phyloP scores from a whole-genome alignment of 495 filamentous ascomycete species.

The Aspergillus sclerotiicarbonarius region DNA sequence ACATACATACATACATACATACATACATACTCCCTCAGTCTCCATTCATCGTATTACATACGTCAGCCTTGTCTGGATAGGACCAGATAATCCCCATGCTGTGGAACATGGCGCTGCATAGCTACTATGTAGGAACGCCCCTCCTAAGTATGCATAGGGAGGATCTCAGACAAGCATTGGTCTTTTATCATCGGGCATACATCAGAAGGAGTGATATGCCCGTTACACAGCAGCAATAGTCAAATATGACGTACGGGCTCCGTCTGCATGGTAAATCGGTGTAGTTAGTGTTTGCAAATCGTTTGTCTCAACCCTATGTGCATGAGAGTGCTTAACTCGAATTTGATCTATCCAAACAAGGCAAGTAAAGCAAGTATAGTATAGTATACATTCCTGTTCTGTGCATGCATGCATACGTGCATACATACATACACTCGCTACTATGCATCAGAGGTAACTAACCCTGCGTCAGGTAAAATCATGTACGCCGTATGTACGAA shows the following conservation, averaged over 20 bases:
- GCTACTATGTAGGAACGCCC: background rate
- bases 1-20: no score
- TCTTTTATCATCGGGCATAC: background rate
- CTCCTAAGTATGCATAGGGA: background rate
- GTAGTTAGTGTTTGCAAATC: background rate
- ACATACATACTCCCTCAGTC: background rate
- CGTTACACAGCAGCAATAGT: background rate
- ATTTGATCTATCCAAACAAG: background rate
- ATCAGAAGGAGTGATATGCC: background rate
- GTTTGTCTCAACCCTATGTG: background rate
- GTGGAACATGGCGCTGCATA: slow-evolving; percentile 8
- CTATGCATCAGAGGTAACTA: background rate
- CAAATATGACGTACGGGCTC: background rate
- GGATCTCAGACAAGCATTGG: background rate
- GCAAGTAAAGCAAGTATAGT: background rate
- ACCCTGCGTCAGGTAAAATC: background rate
- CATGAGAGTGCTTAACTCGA: background rate
- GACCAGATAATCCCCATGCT: slow-evolving; percentile 1
- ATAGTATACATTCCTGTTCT: background rate
- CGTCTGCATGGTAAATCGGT: background rate
- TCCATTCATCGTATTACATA: background rate
- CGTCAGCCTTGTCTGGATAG: background rate
- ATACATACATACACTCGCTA: background rate
- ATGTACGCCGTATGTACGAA: background rate
- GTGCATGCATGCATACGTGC: background rate